A percentile compares a stretch with the other conserved stretches of the same genome.
Evolutionary conservation across 2,329 filamentous ascomycete species (phyloP).

Genomic region (Tolypocladium capitatum): DNA sequence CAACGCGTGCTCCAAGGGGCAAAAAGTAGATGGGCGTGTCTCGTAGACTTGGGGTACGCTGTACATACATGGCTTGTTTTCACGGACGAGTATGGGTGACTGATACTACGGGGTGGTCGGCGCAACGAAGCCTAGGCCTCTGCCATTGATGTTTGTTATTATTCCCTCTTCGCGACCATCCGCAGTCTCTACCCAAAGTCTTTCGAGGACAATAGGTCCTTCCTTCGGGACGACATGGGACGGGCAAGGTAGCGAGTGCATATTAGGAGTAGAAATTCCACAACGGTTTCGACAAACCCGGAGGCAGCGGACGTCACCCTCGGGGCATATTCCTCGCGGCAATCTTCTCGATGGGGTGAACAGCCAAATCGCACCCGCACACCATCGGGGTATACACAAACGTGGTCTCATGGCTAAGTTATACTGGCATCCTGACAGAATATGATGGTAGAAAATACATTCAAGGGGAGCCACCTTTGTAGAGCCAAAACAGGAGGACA

Average conservation of each 20-base stretch:
- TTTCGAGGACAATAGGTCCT: background rate
- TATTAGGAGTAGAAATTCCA: background rate
- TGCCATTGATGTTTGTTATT: background rate
- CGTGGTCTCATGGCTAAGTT: background rate
- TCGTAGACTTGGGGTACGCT: background rate
- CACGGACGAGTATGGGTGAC: background rate
- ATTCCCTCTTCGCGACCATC: background rate
- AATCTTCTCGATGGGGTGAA: background rate
- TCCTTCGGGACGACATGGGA: background rate
- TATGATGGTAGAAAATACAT: background rate
- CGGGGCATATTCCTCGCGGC: background rate
- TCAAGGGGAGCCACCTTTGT: background rate
- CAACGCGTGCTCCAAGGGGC: background rate
- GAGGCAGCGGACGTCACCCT: background rate
- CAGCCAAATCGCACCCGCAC: background rate
- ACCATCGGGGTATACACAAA: background rate
- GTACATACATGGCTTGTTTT: background rate
- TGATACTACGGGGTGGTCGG: background rate
- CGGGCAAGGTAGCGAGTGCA: background rate
- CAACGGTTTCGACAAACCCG: background rate
- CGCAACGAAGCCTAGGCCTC: background rate
- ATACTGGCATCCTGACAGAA: background rate
- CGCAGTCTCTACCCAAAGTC: background rate
- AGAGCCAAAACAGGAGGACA: background rate
- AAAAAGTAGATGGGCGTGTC: background rate